Percentiles rank a stretch among this genome's conserved stretches.
phyloP scores from a whole-genome alignment of 139 green algal genomes.

The Edaphochlamys debaryana region DNA sequence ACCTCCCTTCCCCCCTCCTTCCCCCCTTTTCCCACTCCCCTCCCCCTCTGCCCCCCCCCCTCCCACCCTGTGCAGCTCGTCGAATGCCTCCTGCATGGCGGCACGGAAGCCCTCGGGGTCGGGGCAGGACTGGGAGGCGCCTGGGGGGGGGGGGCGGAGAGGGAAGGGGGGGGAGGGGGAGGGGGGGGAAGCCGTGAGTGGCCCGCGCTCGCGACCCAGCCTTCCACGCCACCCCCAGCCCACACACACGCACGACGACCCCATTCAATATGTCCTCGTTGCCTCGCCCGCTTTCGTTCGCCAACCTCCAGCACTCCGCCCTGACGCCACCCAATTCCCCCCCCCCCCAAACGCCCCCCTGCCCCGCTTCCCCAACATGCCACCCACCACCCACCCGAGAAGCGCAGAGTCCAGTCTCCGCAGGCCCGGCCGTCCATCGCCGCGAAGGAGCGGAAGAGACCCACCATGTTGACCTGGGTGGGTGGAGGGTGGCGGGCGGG shows the following conservation, averaged over 20 bases:
- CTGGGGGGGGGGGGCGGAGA: constrained; percentile 22
- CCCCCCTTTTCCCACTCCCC: no score
- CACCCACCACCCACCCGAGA: constrained; percentile 56
- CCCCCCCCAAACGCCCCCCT: no score
- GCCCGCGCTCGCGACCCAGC: no score
- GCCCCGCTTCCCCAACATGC: neutral
- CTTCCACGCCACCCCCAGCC: no score
- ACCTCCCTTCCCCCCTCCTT: no score
- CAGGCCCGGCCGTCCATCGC: constrained; percentile 65
- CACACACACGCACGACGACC: no score
- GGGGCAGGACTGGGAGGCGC: constrained; percentile 72
- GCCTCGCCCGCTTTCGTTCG: no score
- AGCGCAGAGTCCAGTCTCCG: constrained; percentile 76
- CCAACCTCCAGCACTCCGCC: no score
- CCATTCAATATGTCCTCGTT: no score
- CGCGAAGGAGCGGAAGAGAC: constrained; percentile 59
- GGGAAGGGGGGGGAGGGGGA: neutral
- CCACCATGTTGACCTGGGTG: constrained; percentile 66
- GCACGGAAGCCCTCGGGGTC: constrained; percentile 73
- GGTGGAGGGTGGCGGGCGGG: neutral
- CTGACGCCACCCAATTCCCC: no score
- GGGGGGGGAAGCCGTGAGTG: no score
- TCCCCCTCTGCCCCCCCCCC: no score
- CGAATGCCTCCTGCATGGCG: constrained; percentile 68
- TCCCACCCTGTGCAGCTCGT: constrained; percentile 45